These are phyloP conservation scores for Calonectria ilicicola DNA, from an alignment of 2,329 filamentous ascomycete species.

Conservation along the genomic window DNA sequence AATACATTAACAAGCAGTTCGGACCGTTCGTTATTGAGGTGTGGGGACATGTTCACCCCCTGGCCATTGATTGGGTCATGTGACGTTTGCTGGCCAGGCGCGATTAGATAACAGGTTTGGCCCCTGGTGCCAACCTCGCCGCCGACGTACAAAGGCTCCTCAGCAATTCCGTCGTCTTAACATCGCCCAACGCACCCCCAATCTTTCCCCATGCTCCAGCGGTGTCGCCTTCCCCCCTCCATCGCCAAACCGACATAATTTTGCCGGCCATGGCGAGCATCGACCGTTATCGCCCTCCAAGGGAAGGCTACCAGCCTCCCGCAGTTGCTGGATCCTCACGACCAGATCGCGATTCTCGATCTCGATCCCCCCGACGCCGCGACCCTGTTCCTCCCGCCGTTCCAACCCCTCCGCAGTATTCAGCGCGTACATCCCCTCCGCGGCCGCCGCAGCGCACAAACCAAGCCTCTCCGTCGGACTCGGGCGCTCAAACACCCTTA, in stretches of 20 bases:
- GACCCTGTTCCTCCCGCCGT: slow-evolving; percentile 69
- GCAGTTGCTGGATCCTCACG: slow-evolving; percentile 53
- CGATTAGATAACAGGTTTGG: slow-evolving; percentile 43
- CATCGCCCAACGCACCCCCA: slow-evolving; percentile 7
- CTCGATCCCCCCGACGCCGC: slow-evolving; percentile 60
- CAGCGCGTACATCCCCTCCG: slow-evolving; percentile 67
- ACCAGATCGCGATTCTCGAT: slow-evolving; percentile 61
- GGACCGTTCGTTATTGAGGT: background rate
- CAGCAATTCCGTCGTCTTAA: slow-evolving; percentile 23
- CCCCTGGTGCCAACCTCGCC: slow-evolving; percentile 40
- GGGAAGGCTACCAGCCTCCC: slow-evolving; percentile 70
- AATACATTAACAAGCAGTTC: background rate
- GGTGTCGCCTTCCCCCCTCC: slow-evolving; percentile 25
- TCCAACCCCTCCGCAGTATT: slow-evolving; percentile 70
- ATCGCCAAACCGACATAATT: slow-evolving; percentile 42
- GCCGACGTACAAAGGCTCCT: slow-evolving; percentile 18
- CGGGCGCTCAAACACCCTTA: slow-evolving; percentile 52
- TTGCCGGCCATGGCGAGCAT: slow-evolving; percentile 66
- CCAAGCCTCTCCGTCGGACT: slow-evolving; percentile 57
- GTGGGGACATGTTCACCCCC: slow-evolving; percentile 1
- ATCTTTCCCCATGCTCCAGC: slow-evolving; percentile 40
- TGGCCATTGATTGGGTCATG: slow-evolving; percentile 33
- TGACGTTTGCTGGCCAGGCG: slow-evolving; percentile 29
- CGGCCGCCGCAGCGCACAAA: slow-evolving; percentile 57
- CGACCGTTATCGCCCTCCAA: slow-evolving; percentile 68